Conservation (phyloP, 2,329 filamentous ascomycete species). For the Didymella segeticola region DNA sequence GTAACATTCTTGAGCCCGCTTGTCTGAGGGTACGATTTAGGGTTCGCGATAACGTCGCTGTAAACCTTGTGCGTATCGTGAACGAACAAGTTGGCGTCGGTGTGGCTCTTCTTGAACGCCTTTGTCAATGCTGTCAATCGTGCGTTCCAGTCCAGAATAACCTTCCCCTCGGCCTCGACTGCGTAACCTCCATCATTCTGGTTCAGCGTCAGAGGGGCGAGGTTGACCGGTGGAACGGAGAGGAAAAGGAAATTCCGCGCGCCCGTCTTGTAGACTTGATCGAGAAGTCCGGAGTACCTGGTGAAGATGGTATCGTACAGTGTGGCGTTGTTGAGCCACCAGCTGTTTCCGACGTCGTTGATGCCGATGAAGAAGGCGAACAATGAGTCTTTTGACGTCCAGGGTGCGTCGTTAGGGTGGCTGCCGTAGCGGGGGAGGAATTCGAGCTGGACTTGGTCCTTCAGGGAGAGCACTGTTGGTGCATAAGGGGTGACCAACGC, state of each 20-base stretch:
- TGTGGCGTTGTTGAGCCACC: conserved; percentile 49
- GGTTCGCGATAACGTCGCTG: conserved; percentile 60
- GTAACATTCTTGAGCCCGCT: conserved; percentile 63
- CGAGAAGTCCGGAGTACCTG: conserved; percentile 47
- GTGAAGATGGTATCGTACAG: conserved; percentile 47
- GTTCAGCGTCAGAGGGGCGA: conserved; percentile 56
- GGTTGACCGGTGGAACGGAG: conserved; percentile 57
- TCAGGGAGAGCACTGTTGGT: conserved; percentile 57
- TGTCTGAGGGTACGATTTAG: conserved; percentile 58
- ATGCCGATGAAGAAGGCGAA: conserved; percentile 63
- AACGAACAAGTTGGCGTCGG: conserved; percentile 56
- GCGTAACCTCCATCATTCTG: conserved; percentile 45
- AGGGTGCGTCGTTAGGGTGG: conserved; percentile 45
- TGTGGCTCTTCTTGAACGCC: conserved; percentile 45
- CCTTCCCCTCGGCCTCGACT: conserved; percentile 47
- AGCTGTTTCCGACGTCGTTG: conserved; percentile 63
- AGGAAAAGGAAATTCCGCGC: conserved; percentile 60
- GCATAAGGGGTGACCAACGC: conserved; percentile 57
- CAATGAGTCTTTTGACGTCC: conserved; percentile 54
- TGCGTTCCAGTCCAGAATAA: conserved; percentile 61
- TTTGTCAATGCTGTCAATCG: conserved; percentile 52
- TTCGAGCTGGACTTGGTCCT: conserved; percentile 57
- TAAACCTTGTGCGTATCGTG: conserved; percentile 64
- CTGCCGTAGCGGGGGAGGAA: conserved; percentile 53
- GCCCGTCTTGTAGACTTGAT: conserved; percentile 53